Evolutionary conservation across 768 basidiomycete genomes (phyloP), one percentile per base, ranked within the genome.

Genomic region (Pulveroboletus sp.): DNA sequence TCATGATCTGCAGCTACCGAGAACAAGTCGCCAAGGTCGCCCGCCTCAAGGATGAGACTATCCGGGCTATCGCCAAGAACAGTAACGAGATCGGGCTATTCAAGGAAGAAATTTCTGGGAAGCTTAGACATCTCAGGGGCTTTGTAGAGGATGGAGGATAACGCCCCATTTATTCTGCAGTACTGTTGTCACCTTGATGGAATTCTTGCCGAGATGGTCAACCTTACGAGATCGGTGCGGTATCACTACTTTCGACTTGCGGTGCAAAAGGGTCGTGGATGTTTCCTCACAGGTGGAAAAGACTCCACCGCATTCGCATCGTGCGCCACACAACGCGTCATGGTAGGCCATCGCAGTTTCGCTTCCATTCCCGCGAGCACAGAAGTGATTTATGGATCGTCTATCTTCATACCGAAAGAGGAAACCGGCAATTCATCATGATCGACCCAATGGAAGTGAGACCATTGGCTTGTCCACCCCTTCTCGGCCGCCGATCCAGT

Each of bases 71-170:
- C 51, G 79, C 87, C 50, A 91, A 89, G 74, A 89, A 84, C 65
- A 86, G 85, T 59, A 86, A 85, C 54, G 89, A 91, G 54, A 87
- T 90, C 30, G 85, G 82, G 14, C 76, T 81, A 60, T 90, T 91
- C 73, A 89, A 89, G 68, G 80, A 85, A 46, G 85, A 85, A 50
- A 81, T 89, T 12, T 86, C 87, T 36, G 77, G 78, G 46, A 81
- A 83, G 58, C 74, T 92, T 24, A 75, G 78, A 57, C 78, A 85
- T 55, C 71, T 90, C 32, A 78, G 80, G 58, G 80, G 82, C 49
- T 85, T 85, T 61, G 82, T 85, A 5, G 86, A 81, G 74, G 69
- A 71, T 41, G 73, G 73, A 41, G 69, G 64, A 67, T 52, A 52
- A 59, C 40, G 14, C n/a, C 31, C 24, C 23, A 41, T 40, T 41